phyloP scores from a whole-genome alignment of 129 eudicot species.

The Chrysanthemum lavandulifolium region DNA sequence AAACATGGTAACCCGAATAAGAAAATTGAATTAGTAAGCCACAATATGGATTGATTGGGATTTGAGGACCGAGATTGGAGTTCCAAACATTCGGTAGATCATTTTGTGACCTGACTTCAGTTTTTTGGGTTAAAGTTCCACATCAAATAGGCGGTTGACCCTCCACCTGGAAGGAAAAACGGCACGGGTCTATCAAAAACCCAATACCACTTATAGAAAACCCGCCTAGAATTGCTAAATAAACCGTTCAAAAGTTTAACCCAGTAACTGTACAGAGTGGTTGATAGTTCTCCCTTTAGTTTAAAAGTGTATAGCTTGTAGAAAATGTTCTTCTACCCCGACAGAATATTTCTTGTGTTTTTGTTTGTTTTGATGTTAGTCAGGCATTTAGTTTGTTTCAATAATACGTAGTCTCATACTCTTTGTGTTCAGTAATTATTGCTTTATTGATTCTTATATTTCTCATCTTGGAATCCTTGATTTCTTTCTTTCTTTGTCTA shows the following conservation, averaged over 20 bases:
- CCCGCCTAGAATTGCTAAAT: no score
- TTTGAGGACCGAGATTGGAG: no score
- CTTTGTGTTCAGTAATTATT: constrained; percentile 9
- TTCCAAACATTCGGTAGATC: no score
- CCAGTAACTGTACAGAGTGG: no score
- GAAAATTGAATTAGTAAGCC: neutral
- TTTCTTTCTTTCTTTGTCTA: neutral
- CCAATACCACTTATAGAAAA: no score
- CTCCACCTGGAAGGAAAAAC: neutral
- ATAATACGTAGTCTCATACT: neutral
- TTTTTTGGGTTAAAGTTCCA: no score
- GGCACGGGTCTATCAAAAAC: neutral
- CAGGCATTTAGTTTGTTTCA: neutral
- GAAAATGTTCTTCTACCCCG: no score
- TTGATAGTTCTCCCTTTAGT: no score
- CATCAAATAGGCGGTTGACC: neutral
- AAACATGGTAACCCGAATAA: neutral
- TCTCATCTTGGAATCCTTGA: neutral
- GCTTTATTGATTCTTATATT: neutral
- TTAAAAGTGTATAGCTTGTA: no score
- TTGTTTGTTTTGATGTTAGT: neutral
- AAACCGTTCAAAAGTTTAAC: no score
- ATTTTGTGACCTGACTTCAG: no score
- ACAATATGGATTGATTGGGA: neutral
- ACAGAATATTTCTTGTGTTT: no score